Conservation (phyloP, 1,284 basidiomycete genomes). For the Heterobasidion annosum region DNA sequence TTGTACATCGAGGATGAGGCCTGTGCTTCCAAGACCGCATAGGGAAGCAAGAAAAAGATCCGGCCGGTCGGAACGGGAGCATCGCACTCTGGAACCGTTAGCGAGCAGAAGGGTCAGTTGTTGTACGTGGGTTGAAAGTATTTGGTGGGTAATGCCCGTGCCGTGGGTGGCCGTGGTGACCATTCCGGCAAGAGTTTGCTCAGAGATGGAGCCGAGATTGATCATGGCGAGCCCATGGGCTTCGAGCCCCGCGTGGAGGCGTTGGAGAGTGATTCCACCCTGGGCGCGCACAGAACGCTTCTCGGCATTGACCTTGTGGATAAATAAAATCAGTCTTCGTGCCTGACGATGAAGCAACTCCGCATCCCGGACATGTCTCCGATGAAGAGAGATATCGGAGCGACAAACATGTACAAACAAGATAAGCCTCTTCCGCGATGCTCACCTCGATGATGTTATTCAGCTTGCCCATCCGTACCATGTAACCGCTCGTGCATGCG, state of each 20-base stretch:
- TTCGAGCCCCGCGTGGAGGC: conserved; percentile 62
- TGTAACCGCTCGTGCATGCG: conserved; percentile 78
- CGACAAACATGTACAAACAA: conserved; percentile 13
- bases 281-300: conserved; percentile 66
- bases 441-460: conserved; percentile 68
- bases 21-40: conserved; percentile 91
- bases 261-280: conserved; percentile 73
- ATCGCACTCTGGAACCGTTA: conserved; percentile 59
- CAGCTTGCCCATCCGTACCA: conserved; percentile 71
- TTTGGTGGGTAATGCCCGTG: conserved; percentile 73
- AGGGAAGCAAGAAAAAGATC: conserved; percentile 90
- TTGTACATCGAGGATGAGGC: conserved; percentile 76
- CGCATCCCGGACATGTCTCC: not conserved
- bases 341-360: conserved; percentile 5
- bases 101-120: conserved; percentile 70
- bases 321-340: conserved; percentile 6
- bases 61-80: conserved; percentile 53
- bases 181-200: conserved; percentile 93
- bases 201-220: conserved; percentile 94
- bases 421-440: conserved; percentile 16
- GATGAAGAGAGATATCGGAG: not conserved
- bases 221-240: conserved; percentile 76
- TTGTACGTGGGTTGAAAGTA: conserved; percentile 78
- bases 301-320: conserved; percentile 59
- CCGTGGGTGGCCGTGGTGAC: conserved; percentile 96